Evolutionary conservation across 768 basidiomycete genomes (phyloP).

Genomic region (Russula sp.): DNA sequence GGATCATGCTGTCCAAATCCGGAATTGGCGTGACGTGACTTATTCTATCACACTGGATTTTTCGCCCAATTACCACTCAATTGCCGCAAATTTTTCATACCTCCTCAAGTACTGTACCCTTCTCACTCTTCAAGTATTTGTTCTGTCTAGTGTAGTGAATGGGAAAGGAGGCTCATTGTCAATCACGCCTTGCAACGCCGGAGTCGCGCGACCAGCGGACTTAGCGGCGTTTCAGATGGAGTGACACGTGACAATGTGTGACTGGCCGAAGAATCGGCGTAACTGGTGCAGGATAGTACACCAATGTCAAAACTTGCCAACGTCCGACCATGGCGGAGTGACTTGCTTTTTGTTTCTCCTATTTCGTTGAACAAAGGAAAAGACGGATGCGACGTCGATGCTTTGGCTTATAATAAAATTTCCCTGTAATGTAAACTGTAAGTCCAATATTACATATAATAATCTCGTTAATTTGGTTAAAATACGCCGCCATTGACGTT

Average conservation of each 20-base stretch:
- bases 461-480: not conserved
- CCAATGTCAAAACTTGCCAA: not conserved
- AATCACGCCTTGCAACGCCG: no score
- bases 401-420: no score
- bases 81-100: not conserved
- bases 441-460: no score
- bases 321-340: constrained; percentile 2
- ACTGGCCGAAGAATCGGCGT: not conserved
- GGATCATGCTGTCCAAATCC: not conserved
- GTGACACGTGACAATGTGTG: not conserved
- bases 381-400: not conserved
- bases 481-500: not conserved
- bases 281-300: no score
- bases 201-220: no score
- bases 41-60: not conserved
- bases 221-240: no score
- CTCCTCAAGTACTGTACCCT: no score
- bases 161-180: not conserved
- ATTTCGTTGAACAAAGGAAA: not conserved
- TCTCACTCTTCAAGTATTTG: not conserved
- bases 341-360: not conserved
- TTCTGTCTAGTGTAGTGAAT: not conserved
- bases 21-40: not conserved
- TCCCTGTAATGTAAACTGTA: no score
- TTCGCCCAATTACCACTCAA: not conserved